Conservation (phyloP, 1,284 basidiomycete genomes). For the Trichosporon ovoides region DNA sequence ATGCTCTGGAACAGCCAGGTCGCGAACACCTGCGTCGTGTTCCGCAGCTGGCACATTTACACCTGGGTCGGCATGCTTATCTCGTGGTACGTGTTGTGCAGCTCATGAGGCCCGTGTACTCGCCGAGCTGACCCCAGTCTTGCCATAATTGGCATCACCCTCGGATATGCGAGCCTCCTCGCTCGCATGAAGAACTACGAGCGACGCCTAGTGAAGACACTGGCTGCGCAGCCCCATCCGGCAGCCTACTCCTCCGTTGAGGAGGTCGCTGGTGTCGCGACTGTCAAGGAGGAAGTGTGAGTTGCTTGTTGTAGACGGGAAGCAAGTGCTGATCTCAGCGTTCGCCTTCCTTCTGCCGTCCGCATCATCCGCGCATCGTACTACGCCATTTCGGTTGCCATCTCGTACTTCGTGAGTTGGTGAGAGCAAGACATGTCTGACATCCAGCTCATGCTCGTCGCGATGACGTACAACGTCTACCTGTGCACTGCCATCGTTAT, state of each 20-base stretch:
- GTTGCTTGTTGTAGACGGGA: conserved; percentile 11
- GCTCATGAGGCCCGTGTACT: background rate
- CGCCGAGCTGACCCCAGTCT: conserved; percentile 25
- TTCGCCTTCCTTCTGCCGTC: conserved; percentile 20
- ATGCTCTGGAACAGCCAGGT: conserved; percentile 50
- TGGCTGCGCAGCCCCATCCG: conserved; percentile 24
- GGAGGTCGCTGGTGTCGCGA: conserved; percentile 19
- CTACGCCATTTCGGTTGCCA: conserved; percentile 40
- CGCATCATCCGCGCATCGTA: conserved; percentile 34
- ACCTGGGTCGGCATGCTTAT: conserved; percentile 38
- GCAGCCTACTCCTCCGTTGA: conserved; percentile 31
- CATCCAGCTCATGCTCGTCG: conserved; percentile 50
- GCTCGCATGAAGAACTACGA: conserved; percentile 35
- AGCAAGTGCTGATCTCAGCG: conserved; percentile 23
- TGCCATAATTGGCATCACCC: conserved; percentile 35
- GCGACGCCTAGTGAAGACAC: conserved; percentile 26
- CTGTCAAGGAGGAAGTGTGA: conserved; percentile 31
- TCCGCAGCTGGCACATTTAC: conserved; percentile 44
- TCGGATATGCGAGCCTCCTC: conserved; percentile 40
- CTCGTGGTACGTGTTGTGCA: conserved; percentile 34
- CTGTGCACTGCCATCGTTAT: conserved; percentile 47
- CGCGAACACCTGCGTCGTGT: conserved; percentile 42
- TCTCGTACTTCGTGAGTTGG: conserved; percentile 44
- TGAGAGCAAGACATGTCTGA: background rate
- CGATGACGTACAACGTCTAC: conserved; percentile 51